Conservation (phyloP, 352 stramenopile genomes). For the Globisporangium cylindrosporum region DNA sequence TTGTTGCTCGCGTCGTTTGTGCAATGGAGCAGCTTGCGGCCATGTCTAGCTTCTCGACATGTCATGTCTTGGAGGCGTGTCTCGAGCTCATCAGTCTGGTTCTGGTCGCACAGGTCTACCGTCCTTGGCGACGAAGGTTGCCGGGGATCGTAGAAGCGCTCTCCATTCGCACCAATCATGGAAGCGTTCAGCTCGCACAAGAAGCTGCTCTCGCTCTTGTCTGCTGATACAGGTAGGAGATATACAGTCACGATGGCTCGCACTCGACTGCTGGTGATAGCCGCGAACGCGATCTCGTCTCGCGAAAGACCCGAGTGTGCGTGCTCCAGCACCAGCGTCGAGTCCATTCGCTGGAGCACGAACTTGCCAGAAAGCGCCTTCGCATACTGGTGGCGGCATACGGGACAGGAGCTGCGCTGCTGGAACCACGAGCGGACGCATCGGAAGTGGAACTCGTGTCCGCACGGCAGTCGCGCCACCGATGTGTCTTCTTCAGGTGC, state of each 20-base stretch:
- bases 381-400: constrained; percentile 69
- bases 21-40: background rate
- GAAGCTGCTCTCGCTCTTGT: background rate
- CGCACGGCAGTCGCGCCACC: constrained; percentile 76
- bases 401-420: constrained; percentile 67
- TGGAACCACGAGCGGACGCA: constrained; percentile 77
- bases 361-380: constrained; percentile 12
- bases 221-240: background rate
- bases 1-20: background rate
- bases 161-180: background rate
- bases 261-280: background rate
- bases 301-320: background rate
- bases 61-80: background rate
- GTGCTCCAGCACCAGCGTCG: constrained; percentile 4
- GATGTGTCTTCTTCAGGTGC: constrained; percentile 24
- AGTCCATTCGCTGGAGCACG: background rate
- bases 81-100: background rate
- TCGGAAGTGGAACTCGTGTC: constrained; percentile 79
- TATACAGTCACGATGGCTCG: background rate
- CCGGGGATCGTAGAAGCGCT: background rate
- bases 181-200: background rate
- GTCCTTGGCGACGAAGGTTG: background rate
- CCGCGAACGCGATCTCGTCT: background rate
- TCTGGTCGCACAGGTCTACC: background rate
- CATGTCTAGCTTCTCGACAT: background rate